phyloP scores from a whole-genome alignment of 768 basidiomycete genomes.

The Tricholoma hemisulphureum region DNA sequence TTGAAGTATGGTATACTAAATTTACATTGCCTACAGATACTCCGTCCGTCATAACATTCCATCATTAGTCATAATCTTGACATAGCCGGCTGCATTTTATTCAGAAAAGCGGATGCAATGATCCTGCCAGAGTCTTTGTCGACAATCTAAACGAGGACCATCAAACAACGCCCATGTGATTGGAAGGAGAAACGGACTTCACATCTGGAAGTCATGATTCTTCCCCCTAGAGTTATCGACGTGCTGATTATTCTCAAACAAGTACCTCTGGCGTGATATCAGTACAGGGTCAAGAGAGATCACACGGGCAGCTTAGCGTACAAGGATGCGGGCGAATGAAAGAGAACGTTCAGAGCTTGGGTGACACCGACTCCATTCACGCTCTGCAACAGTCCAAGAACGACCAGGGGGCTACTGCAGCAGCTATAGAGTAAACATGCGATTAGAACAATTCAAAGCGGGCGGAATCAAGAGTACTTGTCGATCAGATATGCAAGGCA shows the following conservation, averaged over 20 bases:
- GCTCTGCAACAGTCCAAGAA: constrained; percentile 57
- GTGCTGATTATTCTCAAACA: constrained; percentile 59
- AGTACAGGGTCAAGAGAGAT: constrained; percentile 5
- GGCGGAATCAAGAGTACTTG: constrained; percentile 42
- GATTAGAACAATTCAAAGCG: background rate
- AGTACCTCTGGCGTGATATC: constrained; percentile 45
- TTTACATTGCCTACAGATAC: background rate
- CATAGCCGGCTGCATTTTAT: constrained; percentile 67
- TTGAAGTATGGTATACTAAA: too few species aligned
- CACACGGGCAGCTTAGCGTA: constrained; percentile 31
- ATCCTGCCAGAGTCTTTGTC: constrained; percentile 58
- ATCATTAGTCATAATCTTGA: constrained; percentile 41
- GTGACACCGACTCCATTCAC: constrained; percentile 75
- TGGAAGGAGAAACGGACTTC: constrained; percentile 46
- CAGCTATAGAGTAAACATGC: constrained; percentile 39
- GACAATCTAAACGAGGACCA: constrained; percentile 41
- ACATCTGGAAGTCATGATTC: constrained; percentile 70
- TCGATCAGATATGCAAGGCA: constrained; percentile 73
- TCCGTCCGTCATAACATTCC: background rate
- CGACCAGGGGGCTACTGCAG: constrained; percentile 66
- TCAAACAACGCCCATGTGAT: constrained; percentile 4
- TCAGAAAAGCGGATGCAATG: constrained; percentile 65
- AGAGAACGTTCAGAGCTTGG: constrained; percentile 66
- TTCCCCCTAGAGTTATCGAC: constrained; percentile 63
- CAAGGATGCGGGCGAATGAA: constrained; percentile 67